phyloP scores from a whole-genome alignment of 2,329 filamentous ascomycete genomes.

The Xylaria sp. region DNA sequence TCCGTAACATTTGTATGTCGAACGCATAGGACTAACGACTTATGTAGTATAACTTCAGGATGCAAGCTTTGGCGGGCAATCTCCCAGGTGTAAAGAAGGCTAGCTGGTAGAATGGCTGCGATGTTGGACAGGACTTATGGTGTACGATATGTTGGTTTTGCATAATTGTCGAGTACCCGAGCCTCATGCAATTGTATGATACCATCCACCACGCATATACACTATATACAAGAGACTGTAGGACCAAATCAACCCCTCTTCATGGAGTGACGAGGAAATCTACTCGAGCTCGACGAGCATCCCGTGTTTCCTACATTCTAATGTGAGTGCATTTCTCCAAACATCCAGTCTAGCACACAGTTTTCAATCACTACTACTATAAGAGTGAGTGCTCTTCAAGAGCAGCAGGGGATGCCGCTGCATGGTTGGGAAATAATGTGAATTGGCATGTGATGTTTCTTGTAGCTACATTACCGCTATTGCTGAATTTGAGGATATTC shows the following conservation, averaged over 20 bases:
- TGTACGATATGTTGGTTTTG: constrained; percentile 41
- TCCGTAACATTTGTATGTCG: neutral
- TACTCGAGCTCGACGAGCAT: neutral
- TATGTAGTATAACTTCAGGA: constrained; percentile 86
- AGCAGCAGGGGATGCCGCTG: neutral
- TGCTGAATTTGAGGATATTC: neutral
- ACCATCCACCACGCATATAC: constrained; percentile 21
- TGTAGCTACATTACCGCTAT: no score
- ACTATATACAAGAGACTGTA: neutral
- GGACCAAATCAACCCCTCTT: constrained; percentile 3
- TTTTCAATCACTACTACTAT: neutral
- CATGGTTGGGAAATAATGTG: neutral
- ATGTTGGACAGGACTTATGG: neutral
- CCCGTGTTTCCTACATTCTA: neutral
- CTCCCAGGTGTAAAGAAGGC: constrained; percentile 95
- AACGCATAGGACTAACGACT: constrained; percentile 43
- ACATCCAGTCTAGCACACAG: neutral
- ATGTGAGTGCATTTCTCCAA: neutral
- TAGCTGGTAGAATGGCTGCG: constrained; percentile 76
- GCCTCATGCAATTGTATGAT: constrained; percentile 36
- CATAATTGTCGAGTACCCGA: constrained; percentile 7
- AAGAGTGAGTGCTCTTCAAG: neutral
- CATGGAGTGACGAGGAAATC: neutral
- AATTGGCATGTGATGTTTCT: no score
- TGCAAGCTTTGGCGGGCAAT: constrained; percentile 86